phyloP scores from a whole-genome alignment of 805 yeast species.

The Nakazawaea wyomingensis region DNA sequence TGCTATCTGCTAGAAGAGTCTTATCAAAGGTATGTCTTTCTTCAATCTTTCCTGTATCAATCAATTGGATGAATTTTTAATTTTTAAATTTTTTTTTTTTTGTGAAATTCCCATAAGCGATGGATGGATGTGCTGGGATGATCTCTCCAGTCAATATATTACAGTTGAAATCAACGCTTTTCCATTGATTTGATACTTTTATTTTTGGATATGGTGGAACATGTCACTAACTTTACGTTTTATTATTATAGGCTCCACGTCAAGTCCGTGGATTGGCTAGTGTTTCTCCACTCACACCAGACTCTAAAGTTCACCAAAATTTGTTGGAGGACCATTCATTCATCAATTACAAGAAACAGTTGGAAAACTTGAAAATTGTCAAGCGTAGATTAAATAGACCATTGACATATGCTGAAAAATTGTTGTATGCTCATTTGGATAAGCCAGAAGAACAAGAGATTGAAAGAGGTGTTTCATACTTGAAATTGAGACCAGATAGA shows the following conservation, averaged over 20 bases:
- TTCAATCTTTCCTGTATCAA: too few relatives aligned
- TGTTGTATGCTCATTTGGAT: constrained; percentile 86
- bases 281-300: constrained; percentile 43
- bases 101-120: too few relatives aligned
- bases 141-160: neutral
- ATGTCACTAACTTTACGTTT: neutral
- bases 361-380: constrained; percentile 84
- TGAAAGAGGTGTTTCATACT: constrained; percentile 81
- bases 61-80: too few relatives aligned
- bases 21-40: constrained; percentile 5
- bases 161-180: neutral
- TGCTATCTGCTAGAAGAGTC: constrained; percentile 11
- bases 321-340: constrained; percentile 75
- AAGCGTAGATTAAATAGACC: constrained; percentile 68
- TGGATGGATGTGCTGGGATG: neutral
- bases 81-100: too few relatives aligned
- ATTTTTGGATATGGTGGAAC: neutral
- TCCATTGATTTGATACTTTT: neutral
- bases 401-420: constrained; percentile 90
- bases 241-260: constrained; percentile 16
- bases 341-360: constrained; percentile 86
- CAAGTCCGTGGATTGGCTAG: constrained; percentile 45
- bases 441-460: constrained; percentile 74
- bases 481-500: constrained; percentile 93
- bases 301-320: constrained; percentile 46